Evolutionary conservation across 805 yeast species (phyloP).

Genomic region (Metschnikowia reukaufii): DNA sequence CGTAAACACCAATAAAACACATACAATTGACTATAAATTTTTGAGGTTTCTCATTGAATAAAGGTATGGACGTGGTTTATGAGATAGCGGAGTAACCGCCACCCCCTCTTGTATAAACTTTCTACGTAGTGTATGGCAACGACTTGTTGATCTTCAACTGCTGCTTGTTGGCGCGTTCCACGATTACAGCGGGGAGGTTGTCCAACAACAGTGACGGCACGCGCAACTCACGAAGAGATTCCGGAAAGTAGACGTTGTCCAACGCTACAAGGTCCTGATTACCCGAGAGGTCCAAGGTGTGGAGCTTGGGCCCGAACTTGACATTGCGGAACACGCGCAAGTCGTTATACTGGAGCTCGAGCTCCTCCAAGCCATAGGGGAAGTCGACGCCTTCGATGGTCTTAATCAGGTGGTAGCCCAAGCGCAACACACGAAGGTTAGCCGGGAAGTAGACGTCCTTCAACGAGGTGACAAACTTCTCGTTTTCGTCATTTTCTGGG

Average conservation of each 20-base stretch:
- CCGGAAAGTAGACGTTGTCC: constrained; percentile 40
- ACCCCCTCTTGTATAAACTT: constrained; percentile 15
- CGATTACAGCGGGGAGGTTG: constrained; percentile 37
- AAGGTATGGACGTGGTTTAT: too few species aligned
- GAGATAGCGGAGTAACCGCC: too few species aligned
- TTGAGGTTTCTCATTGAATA: too few species aligned
- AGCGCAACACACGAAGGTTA: constrained; percentile 33
- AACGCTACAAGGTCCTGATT: constrained; percentile 39
- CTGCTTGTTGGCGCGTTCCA: constrained; percentile 41
- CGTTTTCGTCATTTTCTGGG: constrained; percentile 41
- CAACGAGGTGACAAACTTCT: constrained; percentile 40
- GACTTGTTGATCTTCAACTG: constrained; percentile 22
- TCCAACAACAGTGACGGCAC: constrained; percentile 35
- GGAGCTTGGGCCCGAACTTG: constrained; percentile 36
- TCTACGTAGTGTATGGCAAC: constrained; percentile 12
- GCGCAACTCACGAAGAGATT: constrained; percentile 36
- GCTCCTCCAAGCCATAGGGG: constrained; percentile 31
- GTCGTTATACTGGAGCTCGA: constrained; percentile 42
- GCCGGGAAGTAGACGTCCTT: constrained; percentile 43
- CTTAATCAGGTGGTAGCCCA: constrained; percentile 42
- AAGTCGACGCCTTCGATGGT: constrained; percentile 40
- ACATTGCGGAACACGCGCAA: constrained; percentile 36
- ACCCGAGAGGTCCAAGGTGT: constrained; percentile 40
- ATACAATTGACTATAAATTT: too few species aligned
- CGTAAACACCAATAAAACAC: too few species aligned